phyloP scores from a whole-genome alignment of 2,329 filamentous ascomycete genomes.

The Clarireedia hainanense region DNA sequence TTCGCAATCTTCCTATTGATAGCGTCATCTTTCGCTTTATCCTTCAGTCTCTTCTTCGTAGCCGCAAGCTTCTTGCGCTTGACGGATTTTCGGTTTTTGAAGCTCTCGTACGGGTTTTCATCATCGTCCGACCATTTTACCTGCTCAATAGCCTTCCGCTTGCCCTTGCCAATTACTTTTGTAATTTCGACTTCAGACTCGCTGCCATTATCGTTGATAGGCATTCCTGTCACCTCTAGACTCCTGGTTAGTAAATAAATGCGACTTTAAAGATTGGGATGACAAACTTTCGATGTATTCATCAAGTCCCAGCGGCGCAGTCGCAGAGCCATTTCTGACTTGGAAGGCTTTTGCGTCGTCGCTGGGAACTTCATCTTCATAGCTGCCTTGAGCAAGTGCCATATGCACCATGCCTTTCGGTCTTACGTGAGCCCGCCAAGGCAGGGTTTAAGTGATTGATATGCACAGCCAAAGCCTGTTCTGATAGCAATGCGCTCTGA shows the following conservation, averaged over 20 bases:
- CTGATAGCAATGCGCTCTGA: no score
- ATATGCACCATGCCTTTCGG: conserved; percentile 12
- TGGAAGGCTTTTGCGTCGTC: conserved; percentile 15
- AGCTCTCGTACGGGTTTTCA: conserved; percentile 49
- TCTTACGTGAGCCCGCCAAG: neutral
- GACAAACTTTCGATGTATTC: conserved; percentile 24
- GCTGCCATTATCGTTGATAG: conserved; percentile 9
- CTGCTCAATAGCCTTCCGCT: conserved; percentile 29
- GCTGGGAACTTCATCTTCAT: conserved; percentile 12
- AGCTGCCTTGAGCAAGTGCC: conserved; percentile 5
- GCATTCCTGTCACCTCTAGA: conserved; percentile 17
- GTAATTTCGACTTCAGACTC: conserved; percentile 19
- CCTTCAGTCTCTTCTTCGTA: conserved; percentile 37
- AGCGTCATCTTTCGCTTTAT: conserved; percentile 35
- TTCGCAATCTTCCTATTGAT: conserved; percentile 18
- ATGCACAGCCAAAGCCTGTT: no score
- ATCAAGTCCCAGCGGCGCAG: conserved; percentile 13
- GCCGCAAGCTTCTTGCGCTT: conserved; percentile 45
- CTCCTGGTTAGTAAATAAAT: neutral
- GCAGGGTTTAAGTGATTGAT: no score
- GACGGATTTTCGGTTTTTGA: conserved; percentile 49
- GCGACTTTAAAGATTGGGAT: neutral
- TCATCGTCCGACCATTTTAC: conserved; percentile 44
- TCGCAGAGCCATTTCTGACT: neutral
- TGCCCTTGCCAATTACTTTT: conserved; percentile 15